Evolutionary conservation across 345 rosid genomes (phyloP).

Genomic region (rapeseed (Brassica napus)): DNA sequence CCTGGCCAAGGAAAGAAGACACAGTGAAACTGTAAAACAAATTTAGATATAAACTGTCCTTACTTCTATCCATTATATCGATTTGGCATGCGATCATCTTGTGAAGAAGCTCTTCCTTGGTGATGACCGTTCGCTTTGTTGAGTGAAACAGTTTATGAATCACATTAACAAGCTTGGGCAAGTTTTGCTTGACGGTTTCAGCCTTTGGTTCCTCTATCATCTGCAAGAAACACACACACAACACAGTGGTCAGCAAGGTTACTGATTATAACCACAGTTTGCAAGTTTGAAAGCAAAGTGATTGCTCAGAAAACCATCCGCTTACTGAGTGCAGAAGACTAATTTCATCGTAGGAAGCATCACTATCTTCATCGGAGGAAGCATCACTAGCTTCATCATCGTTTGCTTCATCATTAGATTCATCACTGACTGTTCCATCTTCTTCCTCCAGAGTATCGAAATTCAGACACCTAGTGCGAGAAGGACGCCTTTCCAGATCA

Average conservation of each 20-base stretch:
- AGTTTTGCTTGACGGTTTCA: slow-evolving; percentile 54
- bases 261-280: not conserved
- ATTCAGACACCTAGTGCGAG: slow-evolving; percentile 60
- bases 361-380: slow-evolving; percentile 38
- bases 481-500: slow-evolving; percentile 58
- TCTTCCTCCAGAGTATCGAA: slow-evolving; percentile 54
- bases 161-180: slow-evolving; percentile 69
- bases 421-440: slow-evolving; percentile 16
- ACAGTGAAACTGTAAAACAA: not conserved
- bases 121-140: slow-evolving; percentile 56
- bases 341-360: slow-evolving; percentile 34
- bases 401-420: not conserved
- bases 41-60: slow-evolving; percentile 20
- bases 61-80: slow-evolving; percentile 71
- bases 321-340: slow-evolving; percentile 62
- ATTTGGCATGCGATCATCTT: slow-evolving; percentile 55
- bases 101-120: slow-evolving; percentile 74
- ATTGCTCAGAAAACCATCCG: not conserved
- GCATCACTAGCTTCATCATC: slow-evolving; percentile 20
- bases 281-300: not conserved
- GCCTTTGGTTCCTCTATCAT: slow-evolving; percentile 57
- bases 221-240: slow-evolving; percentile 45
- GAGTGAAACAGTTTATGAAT: slow-evolving; percentile 68
- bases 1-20: not conserved
- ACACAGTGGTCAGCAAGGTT: not conserved